Percentiles rank a stretch among this genome's conserved stretches.
phyloP scores from a whole-genome alignment of 202 grass and related monocot genomes.

The Carex arenaria region DNA sequence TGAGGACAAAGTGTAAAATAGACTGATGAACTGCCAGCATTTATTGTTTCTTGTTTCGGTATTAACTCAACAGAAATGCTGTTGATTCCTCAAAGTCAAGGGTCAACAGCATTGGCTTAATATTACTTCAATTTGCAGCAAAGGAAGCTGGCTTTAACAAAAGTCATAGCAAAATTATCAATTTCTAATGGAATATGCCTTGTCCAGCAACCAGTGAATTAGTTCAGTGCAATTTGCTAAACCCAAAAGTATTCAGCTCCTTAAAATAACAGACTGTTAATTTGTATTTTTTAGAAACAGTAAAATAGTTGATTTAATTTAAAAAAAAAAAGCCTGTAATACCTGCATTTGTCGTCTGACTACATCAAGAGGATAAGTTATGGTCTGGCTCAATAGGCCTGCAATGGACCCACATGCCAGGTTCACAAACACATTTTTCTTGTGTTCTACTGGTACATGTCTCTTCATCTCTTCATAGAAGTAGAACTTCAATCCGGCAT shows the following conservation, averaged over 20 bases:
- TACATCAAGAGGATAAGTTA: conserved; percentile 94
- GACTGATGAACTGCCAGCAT: neutral
- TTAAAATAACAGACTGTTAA: neutral
- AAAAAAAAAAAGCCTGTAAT: neutral
- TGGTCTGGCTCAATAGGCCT: conserved; percentile 91
- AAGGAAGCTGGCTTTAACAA: neutral
- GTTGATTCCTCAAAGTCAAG: no score
- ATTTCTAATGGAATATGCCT: neutral
- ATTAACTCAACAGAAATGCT: neutral
- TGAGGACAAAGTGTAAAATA: neutral
- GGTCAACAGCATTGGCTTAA: neutral
- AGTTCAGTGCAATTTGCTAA: neutral
- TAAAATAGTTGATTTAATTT: conserved; percentile 1
- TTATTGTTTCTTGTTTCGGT: neutral
- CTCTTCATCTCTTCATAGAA: conserved; percentile 98
- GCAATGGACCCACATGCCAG: conserved; percentile 86
- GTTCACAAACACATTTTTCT: conserved; percentile 67
- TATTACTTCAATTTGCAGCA: neutral
- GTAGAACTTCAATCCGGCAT: conserved; percentile 93
- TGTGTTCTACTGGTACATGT: conserved; percentile 70
- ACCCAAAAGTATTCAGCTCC: neutral
- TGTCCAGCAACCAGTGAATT: no score
- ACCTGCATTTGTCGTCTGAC: conserved; percentile 98
- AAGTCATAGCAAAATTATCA: neutral
- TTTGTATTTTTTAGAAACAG: conserved; percentile 16